A percentile compares a stretch with the other conserved stretches of the same genome.
These are phyloP conservation scores for Penicillium sp. DNA, from an alignment of 2,329 filamentous ascomycete species.

Conservation along the genomic window DNA sequence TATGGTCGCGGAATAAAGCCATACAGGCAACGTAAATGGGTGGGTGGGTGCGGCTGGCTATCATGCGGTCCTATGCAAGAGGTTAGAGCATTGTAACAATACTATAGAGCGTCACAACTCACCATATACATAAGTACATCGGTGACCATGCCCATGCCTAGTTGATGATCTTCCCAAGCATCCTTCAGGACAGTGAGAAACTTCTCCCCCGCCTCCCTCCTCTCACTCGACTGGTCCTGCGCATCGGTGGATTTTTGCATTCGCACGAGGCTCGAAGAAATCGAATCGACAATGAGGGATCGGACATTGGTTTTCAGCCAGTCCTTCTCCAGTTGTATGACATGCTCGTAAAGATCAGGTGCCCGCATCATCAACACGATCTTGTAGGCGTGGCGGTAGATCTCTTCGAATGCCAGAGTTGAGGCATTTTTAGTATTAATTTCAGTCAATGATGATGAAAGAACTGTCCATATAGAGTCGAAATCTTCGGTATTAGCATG, in stretches of 20 bases:
- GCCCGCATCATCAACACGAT: conserved; percentile 88
- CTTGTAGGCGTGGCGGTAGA: conserved; percentile 92
- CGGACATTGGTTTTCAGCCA: conserved; percentile 78
- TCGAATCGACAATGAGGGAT: conserved; percentile 65
- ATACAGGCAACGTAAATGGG: conserved; percentile 84
- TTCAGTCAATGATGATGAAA: conserved; percentile 74
- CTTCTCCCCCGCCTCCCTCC: conserved; percentile 74
- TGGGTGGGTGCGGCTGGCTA: conserved; percentile 69
- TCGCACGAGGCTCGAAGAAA: conserved; percentile 67
- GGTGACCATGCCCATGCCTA: conserved; percentile 93
- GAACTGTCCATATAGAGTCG: conserved; percentile 76
- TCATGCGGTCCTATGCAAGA: conserved; percentile 70
- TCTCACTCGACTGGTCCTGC: conserved; percentile 67
- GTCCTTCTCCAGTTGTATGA: conserved; percentile 74
- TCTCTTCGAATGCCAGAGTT: conserved; percentile 85
- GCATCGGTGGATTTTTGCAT: conserved; percentile 48
- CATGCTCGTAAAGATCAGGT: conserved; percentile 73
- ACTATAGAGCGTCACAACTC: conserved; percentile 21
- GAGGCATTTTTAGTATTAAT: conserved; percentile 94
- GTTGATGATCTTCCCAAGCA: conserved; percentile 84
- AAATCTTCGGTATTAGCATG: conserved; percentile 68
- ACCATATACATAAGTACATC: conserved; percentile 96
- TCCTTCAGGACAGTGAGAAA: conserved; percentile 74
- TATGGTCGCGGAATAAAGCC: conserved; percentile 81
- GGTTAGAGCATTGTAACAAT: not conserved